Conservation (phyloP, 225 moss, liverwort and hornwort species). For the Neckera pumila region DNA sequence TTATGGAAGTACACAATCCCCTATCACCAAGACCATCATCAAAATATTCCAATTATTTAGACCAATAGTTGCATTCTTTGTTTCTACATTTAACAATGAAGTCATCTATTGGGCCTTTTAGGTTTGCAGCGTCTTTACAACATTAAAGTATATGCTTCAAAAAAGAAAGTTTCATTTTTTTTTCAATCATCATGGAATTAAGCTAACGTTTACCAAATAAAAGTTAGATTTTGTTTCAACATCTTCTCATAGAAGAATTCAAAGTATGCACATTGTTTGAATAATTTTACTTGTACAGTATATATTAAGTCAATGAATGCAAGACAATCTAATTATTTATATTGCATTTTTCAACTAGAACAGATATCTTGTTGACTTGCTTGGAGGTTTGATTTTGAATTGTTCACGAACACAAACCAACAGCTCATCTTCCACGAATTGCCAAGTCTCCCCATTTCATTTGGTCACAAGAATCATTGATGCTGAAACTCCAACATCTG, state of each 20-base stretch:
- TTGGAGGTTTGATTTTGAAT: background rate
- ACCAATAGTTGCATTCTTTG: too few relatives aligned
- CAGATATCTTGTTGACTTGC: background rate
- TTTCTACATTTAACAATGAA: too few relatives aligned
- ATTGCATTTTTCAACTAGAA: background rate
- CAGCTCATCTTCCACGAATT: background rate
- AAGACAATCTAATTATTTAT: background rate
- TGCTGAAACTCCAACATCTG: background rate
- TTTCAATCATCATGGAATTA: too few relatives aligned
- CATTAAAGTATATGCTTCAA: too few relatives aligned
- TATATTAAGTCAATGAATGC: background rate
- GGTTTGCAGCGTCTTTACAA: fast-evolving
- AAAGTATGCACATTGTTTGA: background rate
- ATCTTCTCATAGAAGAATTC: background rate
- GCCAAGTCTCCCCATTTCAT: background rate
- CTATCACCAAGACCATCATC: too few relatives aligned
- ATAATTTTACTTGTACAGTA: too few relatives aligned
- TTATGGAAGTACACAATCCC: fast-evolving
- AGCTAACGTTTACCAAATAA: too few relatives aligned
- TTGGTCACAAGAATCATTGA: background rate
- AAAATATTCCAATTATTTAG: too few relatives aligned
- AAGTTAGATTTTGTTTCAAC: background rate
- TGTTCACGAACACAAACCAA: background rate
- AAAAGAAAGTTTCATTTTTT: too few relatives aligned
- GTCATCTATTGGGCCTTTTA: too few relatives aligned